Evolutionary conservation across 1,284 basidiomycete genomes (phyloP), one percentile per base, ranked within the genome.

Genomic region (Anthracocystis setariae): DNA sequence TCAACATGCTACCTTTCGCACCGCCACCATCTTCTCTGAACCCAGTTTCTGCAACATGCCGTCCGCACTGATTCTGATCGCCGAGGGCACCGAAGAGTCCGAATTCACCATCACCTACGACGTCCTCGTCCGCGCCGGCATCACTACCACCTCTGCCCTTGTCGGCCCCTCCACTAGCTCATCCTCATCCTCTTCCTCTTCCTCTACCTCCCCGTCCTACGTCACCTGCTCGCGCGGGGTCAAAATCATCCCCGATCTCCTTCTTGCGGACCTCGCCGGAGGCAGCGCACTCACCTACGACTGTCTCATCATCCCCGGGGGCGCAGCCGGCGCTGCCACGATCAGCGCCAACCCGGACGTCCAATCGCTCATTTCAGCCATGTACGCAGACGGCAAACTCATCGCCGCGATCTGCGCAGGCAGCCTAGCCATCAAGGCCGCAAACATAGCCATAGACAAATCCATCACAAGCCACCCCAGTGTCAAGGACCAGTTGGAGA

Each of bases 401-500:
- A 68, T 81, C 2, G 80, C 38, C 0, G 60, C 60, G 4, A 80
- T 82, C 32, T 82, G 79, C 40, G 79, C 68, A 10, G 67, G 92
- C 5, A 88, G 88, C 50, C 84, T 93, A 24, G 88, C 89, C 5
- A 90, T 91, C 0, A 86, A 89, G 61, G 86, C 87, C 0, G 86
- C 91, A 0, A 85, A 85, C 3, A 86, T 94, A 13, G 87, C 73
- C 0, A 60, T 87, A 0, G 76, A 81, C 32, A 86, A 81, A 51
- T 85, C 86, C 0, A 76, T 94, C 46, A 94, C 92, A 3, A 92
- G 90, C 12, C 92, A 94, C 80, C 92, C 92, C 0, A 88, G 88
- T 46, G 89, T 94, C 47, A 89, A 88, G 78, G 80, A 83, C 0
- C 2, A 21, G 20, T 23, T 65, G 35, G 55, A 65, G 27, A 58